Evolutionary conservation across 2,329 filamentous ascomycete genomes (phyloP).

Genomic region (Microsporum canis): DNA sequence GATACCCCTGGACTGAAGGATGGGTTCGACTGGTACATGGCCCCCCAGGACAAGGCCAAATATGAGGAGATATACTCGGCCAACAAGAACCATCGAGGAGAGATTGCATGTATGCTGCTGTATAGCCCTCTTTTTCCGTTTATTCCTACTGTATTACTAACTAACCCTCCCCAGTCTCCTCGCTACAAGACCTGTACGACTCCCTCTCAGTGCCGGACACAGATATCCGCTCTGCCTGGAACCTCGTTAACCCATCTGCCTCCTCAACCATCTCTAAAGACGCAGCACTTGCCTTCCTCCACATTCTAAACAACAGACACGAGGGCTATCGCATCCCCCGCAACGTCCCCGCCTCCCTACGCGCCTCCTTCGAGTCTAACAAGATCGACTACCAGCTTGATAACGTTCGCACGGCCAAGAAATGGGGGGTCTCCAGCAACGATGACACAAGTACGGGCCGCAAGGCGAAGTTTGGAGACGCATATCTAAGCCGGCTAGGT

Average conservation of each 20-base stretch:
- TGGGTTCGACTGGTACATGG: constrained; percentile 99
- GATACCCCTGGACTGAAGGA: constrained; percentile 80
- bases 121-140: not conserved
- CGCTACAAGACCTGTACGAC: constrained; percentile 74
- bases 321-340: constrained; percentile 91
- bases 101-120: constrained; percentile 56
- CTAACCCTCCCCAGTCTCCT: constrained; percentile 46
- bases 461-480: constrained; percentile 95
- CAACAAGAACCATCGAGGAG: constrained; percentile 76
- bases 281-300: constrained; percentile 83
- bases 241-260: constrained; percentile 88
- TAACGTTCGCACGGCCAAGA: constrained; percentile 56
- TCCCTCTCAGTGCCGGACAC: constrained; percentile 54
- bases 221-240: constrained; percentile 88
- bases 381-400: constrained; percentile 94
- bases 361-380: constrained; percentile 85
- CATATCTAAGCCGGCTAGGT: constrained; percentile 84
- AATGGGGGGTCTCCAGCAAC: constrained; percentile 55
- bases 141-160: not conserved
- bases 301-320: constrained; percentile 91
- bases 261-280: constrained; percentile 81
- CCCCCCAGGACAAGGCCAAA: constrained; percentile 74
- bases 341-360: constrained; percentile 79
- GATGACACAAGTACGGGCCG: constrained; percentile 72
- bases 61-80: constrained; percentile 97